Conservation (phyloP, 2,329 filamentous ascomycete genomes). For the Myriosclerotinia curreyana region DNA sequence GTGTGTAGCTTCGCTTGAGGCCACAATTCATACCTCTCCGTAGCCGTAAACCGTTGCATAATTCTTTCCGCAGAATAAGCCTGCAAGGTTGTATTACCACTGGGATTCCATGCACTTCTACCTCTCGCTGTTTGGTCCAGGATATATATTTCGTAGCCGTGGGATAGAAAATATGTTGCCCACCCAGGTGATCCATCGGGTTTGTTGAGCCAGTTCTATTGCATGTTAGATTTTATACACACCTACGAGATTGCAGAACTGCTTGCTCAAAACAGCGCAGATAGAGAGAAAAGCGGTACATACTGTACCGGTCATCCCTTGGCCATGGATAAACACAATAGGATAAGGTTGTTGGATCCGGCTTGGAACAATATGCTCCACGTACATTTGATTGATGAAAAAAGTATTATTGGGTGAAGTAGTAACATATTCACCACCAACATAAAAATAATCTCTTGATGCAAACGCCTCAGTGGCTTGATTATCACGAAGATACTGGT, state of each 20-base stretch:
- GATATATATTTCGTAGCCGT: slow-evolving; percentile 48
- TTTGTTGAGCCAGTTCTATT: slow-evolving; percentile 47
- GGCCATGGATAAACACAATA: slow-evolving; percentile 34
- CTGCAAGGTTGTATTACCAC: slow-evolving; percentile 21
- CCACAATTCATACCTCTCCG: slow-evolving; percentile 29
- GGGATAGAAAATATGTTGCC: slow-evolving; percentile 46
- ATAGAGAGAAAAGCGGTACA: slow-evolving; percentile 12
- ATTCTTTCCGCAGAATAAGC: slow-evolving; percentile 29
- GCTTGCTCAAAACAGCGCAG: neutral
- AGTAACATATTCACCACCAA: slow-evolving; percentile 33
- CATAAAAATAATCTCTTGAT: slow-evolving; percentile 31
- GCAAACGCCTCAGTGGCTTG: neutral
- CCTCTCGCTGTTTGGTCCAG: slow-evolving; percentile 32
- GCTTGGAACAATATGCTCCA: slow-evolving; percentile 47
- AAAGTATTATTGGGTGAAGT: slow-evolving; percentile 20
- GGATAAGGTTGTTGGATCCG: slow-evolving; percentile 27
- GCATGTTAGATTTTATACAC: neutral
- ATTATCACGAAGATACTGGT: neutral
- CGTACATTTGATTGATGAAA: slow-evolving; percentile 49
- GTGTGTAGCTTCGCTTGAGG: slow-evolving; percentile 42
- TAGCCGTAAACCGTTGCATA: slow-evolving; percentile 36
- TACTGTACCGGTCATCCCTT: slow-evolving; percentile 34
- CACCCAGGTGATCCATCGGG: slow-evolving; percentile 48
- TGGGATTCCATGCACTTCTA: slow-evolving; percentile 24
- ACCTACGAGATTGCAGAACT: neutral